A percentile compares a stretch with the other conserved stretches of the same genome.
Evolutionary conservation across 768 basidiomycete species (phyloP).

Genomic region (Agaricus subrufescens): DNA sequence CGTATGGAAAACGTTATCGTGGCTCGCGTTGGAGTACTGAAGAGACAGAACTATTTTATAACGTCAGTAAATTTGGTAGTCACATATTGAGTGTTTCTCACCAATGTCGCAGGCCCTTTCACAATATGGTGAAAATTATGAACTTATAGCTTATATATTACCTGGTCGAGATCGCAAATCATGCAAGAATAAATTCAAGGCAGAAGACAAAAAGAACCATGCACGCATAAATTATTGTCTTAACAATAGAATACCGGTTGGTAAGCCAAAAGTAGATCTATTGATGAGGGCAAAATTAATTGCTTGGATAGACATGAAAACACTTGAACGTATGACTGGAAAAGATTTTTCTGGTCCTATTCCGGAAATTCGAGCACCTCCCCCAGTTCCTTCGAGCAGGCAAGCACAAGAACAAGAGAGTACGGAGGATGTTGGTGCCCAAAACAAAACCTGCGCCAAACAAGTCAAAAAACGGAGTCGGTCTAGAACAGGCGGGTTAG

Average conservation of each 20-base stretch:
- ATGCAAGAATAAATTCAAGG: conserved; percentile 91
- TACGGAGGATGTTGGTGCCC: conserved; percentile 5
- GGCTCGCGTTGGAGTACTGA: conserved; percentile 86
- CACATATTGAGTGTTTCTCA: conserved; percentile 10
- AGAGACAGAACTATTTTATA: conserved; percentile 85
- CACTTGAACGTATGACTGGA: conserved; percentile 74
- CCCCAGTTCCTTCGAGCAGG: conserved; percentile 17
- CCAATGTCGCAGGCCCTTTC: conserved; percentile 61
- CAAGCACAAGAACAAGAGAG: conserved; percentile 14
- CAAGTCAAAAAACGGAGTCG: conserved; percentile 24
- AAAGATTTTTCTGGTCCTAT: conserved; percentile 82
- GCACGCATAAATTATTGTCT: conserved; percentile 72
- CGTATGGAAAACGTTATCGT: conserved; percentile 76
- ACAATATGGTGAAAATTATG: conserved; percentile 91
- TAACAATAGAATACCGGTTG: conserved; percentile 72
- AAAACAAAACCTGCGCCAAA: conserved; percentile 13
- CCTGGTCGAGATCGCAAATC: conserved; percentile 84
- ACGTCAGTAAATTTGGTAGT: conserved; percentile 43
- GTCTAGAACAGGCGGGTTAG: conserved; percentile 15
- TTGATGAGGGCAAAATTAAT: not conserved
- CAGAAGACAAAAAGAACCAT: conserved; percentile 79
- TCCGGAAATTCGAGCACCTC: conserved; percentile 54
- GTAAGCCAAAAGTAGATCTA: conserved; percentile 33
- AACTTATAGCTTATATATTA: conserved; percentile 81
- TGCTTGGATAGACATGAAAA: conserved; percentile 56